Base-by-base conservation (phyloP, 352 stramenopile species). In the Pythium scleroteichum region DNA sequence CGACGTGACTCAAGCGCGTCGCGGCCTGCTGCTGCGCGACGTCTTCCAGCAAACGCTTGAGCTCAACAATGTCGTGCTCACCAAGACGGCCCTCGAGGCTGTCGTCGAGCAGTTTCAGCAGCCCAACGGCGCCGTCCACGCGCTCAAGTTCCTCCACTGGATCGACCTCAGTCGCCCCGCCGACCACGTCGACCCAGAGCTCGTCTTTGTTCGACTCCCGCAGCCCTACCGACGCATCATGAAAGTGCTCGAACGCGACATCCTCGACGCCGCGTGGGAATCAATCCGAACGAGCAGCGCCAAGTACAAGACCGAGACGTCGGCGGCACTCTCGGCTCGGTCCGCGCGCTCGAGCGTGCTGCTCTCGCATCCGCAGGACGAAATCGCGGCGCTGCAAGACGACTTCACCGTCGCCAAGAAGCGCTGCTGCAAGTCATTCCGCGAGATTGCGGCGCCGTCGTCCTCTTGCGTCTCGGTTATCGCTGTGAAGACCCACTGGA, bases 181-280 rank as follows among this genome's bases (percentile, higher is more conserved):
- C 2, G 84, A 94, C 29, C 68, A 92, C 49, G 53, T 85, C 17
- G 71, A 94, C 44, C 84, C 84, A 0, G 84, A 94, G 3, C 64
- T 87, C 22, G 46, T 62, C 7, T 83, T 90, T 38, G 66, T 76
- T 12, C 63, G 72, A 0, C 77, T 92, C 5, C 85, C 85, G 13
- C 82, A 94, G 58, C 85, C 85, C 4, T 92, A 81, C 39, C 79
- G 81, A 2, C 75, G 76, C 13, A 73, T 94, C 12, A 22, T 72
- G 20, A 91, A 92, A 54, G 53, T 94, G 53, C 62, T 90, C 10
- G 72, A 94, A 16, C 26, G 56, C 2, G 69, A 84, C 24, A 86
- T 92, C 23, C 58, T 92, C 7, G 77, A 94, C 40, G 68, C 46
- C 19, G 69, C 82, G 33, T 90, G 79, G 75, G 53, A 76, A 5